Conservation (phyloP, 805 yeast genomes). For the Yamadazyma olivae region DNA sequence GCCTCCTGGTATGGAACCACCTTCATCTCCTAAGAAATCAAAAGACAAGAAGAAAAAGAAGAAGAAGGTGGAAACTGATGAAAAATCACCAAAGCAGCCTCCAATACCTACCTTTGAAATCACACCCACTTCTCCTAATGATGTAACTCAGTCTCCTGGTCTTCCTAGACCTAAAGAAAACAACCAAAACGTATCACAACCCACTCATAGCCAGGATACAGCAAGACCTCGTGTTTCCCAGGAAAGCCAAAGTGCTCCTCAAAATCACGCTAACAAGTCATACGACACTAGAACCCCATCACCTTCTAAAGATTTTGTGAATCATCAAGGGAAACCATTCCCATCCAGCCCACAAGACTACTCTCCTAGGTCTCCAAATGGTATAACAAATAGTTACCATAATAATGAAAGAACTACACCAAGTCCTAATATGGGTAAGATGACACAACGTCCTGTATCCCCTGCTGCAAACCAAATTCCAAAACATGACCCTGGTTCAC, state of each 20-base stretch:
- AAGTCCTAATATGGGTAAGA: too few species aligned
- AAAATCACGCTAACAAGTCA: not conserved
- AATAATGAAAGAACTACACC: too few species aligned
- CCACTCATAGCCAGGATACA: too few species aligned
- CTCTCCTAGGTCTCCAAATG: too few species aligned
- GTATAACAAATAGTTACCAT: too few species aligned
- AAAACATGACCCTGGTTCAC: too few species aligned
- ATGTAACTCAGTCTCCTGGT: not conserved
- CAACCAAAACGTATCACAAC: too few species aligned
- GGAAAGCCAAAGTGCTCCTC: too few species aligned
- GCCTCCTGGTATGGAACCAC: slow-evolving; percentile 16
- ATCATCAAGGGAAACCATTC: slow-evolving; percentile 2
- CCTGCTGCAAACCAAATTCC: too few species aligned
- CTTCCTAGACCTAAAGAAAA: too few species aligned
- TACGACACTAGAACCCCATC: not conserved
- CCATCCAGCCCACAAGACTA: slow-evolving; percentile 3
- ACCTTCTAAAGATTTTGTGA: not conserved
- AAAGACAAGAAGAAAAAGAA: slow-evolving; percentile 17
- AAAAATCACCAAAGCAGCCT: slow-evolving; percentile 7
- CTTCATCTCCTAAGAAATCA: slow-evolving; percentile 14
- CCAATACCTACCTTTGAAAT: slow-evolving; percentile 11
- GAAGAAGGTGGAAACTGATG: slow-evolving; percentile 1
- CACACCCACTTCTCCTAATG: slow-evolving; percentile 3
- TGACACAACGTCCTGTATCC: too few species aligned
- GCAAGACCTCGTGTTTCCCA: too few species aligned